Base-by-base conservation (phyloP, 164 flowering plant species). In the Annona squamosa region DNA sequence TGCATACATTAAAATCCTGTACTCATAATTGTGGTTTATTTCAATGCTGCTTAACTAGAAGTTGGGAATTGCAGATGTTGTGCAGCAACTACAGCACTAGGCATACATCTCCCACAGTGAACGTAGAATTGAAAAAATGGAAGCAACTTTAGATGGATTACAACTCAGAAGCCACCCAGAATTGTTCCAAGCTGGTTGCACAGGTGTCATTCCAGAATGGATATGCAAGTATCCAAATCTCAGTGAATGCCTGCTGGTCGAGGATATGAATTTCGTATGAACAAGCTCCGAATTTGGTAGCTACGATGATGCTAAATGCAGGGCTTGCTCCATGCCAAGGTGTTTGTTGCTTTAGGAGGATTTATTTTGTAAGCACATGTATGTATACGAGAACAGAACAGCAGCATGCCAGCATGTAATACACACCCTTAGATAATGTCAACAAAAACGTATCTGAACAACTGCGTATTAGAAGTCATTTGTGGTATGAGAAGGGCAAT, bases 31-130 rank as follows among this genome's bases (percentile, higher is more conserved):
- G 37, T 26, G 37, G 37, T 26, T 26, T 26, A 26, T 26, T 26
- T 26, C 37, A 26, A 26, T 26, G 37, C 37, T 26, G 37, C 37
- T 26, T 26, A 26, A 26, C 16, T 5, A 17, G 12, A 42, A 41
- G 3, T 43, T 70, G 48, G 78, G 76, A 67, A 72, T 46, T 86
- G 90, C 93, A 93, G 98, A 93, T 86, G 92, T 91, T 47, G 83
- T 85, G 6, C 88, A 89, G 79, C 96, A 91, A 77, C 59, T 52
- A 52, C 13, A 5, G 59, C 13, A 16, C 59, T 52, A 5, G 59
- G 59, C 13, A 16, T 16, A 52, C 13, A 10, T 52, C 59, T 6
- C 13, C 1, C 13, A 52, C 59, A 10, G 13, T 52, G 59, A 10
- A 52, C 13, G 59, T 16, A 52, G 59, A 10, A 52, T 13, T 7